Conservation (phyloP, 169 alveolate species). For the Cryptosporidium canis region DNA sequence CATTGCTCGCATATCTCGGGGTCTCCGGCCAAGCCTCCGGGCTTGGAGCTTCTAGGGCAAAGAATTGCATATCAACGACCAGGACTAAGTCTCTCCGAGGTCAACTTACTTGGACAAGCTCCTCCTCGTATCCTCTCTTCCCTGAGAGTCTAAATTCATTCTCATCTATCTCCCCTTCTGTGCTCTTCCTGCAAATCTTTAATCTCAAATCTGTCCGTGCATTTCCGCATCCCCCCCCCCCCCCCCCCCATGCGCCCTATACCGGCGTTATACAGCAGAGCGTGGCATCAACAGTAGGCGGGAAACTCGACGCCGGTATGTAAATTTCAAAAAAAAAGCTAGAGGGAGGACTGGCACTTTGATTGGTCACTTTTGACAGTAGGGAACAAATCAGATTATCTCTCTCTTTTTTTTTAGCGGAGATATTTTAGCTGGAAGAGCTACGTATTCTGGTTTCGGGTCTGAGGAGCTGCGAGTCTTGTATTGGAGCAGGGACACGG, state of each 20-base stretch:
- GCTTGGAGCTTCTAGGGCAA: too few relatives aligned
- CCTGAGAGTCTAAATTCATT: not conserved
- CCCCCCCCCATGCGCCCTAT: not conserved
- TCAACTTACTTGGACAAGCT: not conserved
- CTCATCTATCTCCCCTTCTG: not conserved
- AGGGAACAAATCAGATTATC: not conserved
- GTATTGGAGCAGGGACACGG: not conserved
- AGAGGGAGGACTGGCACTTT: not conserved
- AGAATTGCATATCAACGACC: too few relatives aligned
- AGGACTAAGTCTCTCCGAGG: not conserved
- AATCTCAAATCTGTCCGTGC: not conserved
- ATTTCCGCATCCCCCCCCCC: not conserved
- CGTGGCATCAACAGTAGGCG: not conserved
- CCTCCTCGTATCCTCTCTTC: not conserved
- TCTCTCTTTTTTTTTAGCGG: not conserved
- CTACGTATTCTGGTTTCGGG: too few relatives aligned
- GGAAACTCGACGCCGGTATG: not conserved
- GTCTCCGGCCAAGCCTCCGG: not conserved
- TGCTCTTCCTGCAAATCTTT: not conserved
- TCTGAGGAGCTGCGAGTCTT: too few relatives aligned
- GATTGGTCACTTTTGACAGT: conserved; percentile 1
- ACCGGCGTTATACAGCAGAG: not conserved
- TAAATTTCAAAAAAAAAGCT: not conserved
- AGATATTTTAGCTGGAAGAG: too few relatives aligned
- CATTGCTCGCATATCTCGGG: not conserved